A percentile compares a stretch with the other conserved stretches of the same genome.
Evolutionary conservation across 768 basidiomycete genomes (phyloP).

Genomic region (Mycena amicta): DNA sequence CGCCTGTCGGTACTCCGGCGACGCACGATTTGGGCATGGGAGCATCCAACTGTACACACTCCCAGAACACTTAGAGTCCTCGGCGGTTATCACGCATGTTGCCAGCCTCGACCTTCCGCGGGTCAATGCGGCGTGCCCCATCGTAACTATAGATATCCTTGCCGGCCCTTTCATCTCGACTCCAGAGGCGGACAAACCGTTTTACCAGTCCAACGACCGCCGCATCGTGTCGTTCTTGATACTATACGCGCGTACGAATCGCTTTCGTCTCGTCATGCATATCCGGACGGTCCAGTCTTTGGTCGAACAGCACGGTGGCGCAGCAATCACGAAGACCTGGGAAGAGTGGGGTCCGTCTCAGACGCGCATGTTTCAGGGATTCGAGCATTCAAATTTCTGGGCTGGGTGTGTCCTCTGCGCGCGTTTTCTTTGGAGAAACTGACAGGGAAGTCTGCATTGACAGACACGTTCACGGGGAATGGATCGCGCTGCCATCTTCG

Average conservation of each 20-base stretch:
- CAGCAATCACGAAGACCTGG: constrained; percentile 1
- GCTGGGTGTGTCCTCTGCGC: background rate
- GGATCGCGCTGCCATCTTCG: background rate
- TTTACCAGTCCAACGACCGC: background rate
- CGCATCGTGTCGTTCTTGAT: background rate
- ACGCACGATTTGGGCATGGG: background rate
- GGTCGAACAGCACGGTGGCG: background rate
- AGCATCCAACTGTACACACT: background rate
- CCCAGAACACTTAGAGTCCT: background rate
- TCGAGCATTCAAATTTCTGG: background rate
- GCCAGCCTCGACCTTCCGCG: background rate
- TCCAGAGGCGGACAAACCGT: background rate
- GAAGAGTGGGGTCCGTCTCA: constrained; percentile 10
- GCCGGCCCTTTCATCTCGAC: background rate
- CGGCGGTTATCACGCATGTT: background rate
- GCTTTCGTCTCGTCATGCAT: background rate
- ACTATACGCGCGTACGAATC: background rate
- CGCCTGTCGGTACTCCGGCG: background rate
- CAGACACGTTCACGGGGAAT: background rate
- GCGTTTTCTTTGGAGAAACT: background rate
- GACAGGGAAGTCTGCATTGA: background rate
- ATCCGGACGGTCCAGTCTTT: background rate
- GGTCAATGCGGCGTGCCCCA: background rate
- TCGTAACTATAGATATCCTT: background rate
- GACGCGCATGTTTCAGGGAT: background rate